Conservation (phyloP, 1,139 yeast species). For the Pichia sp. region DNA sequence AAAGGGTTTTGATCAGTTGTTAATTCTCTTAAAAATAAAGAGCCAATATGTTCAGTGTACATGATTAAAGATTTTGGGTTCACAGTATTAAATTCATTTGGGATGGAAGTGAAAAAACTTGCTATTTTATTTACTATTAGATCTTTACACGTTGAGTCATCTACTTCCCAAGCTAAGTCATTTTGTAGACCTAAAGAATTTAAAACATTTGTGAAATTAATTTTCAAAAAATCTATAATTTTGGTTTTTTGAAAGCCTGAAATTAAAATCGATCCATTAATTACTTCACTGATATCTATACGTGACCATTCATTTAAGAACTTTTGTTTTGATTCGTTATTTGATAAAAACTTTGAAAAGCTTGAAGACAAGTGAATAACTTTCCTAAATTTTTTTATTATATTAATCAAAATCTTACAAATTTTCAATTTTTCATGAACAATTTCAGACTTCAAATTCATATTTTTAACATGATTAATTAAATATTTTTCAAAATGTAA, state of each 20-base stretch:
- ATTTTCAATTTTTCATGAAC: conserved; percentile 46
- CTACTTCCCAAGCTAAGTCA: neutral
- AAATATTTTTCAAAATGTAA: conserved; percentile 40
- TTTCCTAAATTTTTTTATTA: conserved; percentile 42
- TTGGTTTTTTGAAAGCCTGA: neutral
- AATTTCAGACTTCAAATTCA: conserved; percentile 47
- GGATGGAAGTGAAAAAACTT: conserved; percentile 36
- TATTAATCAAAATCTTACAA: conserved; percentile 51
- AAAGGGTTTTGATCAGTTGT: conserved; percentile 13
- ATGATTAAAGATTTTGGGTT: conserved; percentile 54
- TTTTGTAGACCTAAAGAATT: neutral
- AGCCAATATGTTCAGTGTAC: conserved; percentile 25
- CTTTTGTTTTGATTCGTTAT: conserved; percentile 22
- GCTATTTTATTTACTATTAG: neutral
- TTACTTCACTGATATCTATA: neutral
- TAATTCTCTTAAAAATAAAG: conserved; percentile 18
- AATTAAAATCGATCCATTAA: neutral
- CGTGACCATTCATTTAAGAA: conserved; percentile 4
- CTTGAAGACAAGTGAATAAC: conserved; percentile 18
- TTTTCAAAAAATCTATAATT: neutral
- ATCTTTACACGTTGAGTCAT: neutral
- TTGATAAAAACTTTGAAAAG: conserved; percentile 46
- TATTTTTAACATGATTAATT: conserved; percentile 34
- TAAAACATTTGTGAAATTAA: neutral
- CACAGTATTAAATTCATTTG: conserved; percentile 38